A percentile compares a stretch with the other conserved stretches of the same genome.
Conservation (phyloP, 2,329 filamentous ascomycete species). For the Botryotinia globosa region DNA sequence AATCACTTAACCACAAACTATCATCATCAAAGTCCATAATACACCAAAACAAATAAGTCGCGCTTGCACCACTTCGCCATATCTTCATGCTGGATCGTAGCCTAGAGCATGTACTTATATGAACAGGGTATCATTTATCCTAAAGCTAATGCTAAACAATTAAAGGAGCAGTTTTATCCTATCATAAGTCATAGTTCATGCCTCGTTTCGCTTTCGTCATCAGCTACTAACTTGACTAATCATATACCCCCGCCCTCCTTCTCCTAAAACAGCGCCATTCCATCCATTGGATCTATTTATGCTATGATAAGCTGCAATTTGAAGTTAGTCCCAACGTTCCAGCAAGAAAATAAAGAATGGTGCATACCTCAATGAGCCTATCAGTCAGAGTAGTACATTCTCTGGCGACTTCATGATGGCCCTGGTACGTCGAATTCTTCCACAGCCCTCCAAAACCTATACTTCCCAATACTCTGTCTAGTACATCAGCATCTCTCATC, state of each 20-base stretch:
- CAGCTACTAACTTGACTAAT: not conserved
- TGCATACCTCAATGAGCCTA: conserved; percentile 36
- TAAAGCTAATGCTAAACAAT: conserved; percentile 13
- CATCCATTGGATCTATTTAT: not conserved
- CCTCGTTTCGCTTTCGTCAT: conserved; percentile 3
- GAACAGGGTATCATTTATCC: conserved; percentile 20
- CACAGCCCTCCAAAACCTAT: conserved; percentile 64
- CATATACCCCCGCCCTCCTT: not conserved
- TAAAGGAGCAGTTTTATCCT: conserved; percentile 3
- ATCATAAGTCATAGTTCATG: conserved; percentile 18
- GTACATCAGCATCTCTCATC: conserved; percentile 47
- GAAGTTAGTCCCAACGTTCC: not conserved
- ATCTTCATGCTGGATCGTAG: not conserved
- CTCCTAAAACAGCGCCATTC: too few species aligned
- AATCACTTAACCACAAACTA: not conserved
- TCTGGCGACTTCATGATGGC: conserved; percentile 35
- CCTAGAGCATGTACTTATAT: not conserved
- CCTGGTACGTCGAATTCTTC: conserved; percentile 43
- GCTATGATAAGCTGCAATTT: conserved; percentile 24
- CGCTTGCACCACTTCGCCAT: not conserved
- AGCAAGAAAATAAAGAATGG: not conserved
- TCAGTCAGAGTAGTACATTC: conserved; percentile 37
- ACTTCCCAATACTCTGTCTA: conserved; percentile 55
- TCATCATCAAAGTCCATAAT: not conserved
- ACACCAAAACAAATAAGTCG: not conserved